These are phyloP conservation scores for Neonectria hederae DNA, from an alignment of 2,329 filamentous ascomycete species.

Conservation along the genomic window DNA sequence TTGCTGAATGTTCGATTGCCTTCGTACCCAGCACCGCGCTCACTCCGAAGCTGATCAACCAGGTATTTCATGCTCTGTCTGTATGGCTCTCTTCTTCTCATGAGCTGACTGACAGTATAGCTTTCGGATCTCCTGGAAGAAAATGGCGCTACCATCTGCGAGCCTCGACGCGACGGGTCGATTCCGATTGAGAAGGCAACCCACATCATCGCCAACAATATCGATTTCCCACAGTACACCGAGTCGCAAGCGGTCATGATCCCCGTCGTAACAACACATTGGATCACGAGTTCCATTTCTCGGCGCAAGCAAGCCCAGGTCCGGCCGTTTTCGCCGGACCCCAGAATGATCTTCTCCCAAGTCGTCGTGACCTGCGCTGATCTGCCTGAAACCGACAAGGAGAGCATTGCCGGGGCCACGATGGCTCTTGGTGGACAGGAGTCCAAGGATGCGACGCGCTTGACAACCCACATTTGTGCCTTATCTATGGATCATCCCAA, in stretches of 20 bases:
- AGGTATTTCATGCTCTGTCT: slow-evolving; percentile 46
- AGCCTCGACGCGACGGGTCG: slow-evolving; percentile 58
- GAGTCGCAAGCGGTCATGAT: slow-evolving; percentile 80
- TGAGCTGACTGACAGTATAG: slow-evolving; percentile 43
- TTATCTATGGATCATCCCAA: slow-evolving; percentile 79
- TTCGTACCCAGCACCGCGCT: slow-evolving; percentile 57
- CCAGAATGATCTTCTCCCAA: slow-evolving; percentile 87
- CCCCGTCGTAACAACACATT: slow-evolving; percentile 82
- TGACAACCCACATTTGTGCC: slow-evolving; percentile 90
- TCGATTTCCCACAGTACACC: slow-evolving; percentile 90
- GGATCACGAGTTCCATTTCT: slow-evolving; percentile 77
- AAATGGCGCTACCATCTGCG: slow-evolving; percentile 61
- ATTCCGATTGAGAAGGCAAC: slow-evolving; percentile 60
- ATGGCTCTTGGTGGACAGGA: slow-evolving; percentile 89
- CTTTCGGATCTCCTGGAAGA: slow-evolving; percentile 55
- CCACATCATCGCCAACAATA: slow-evolving; percentile 74
- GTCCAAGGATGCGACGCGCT: slow-evolving; percentile 73
- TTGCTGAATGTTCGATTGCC: slow-evolving; percentile 55
- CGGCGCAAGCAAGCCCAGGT: slow-evolving; percentile 79
- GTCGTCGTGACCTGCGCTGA: slow-evolving; percentile 85
- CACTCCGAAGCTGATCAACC: slow-evolving; percentile 52
- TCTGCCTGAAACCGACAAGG: slow-evolving; percentile 85
- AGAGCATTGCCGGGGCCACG: slow-evolving; percentile 90
- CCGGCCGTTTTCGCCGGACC: slow-evolving; percentile 89
- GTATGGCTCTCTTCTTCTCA: too few species aligned